Evolutionary conservation across 306 rosid species (phyloP).

Genomic region (Begonia masoniana): DNA sequence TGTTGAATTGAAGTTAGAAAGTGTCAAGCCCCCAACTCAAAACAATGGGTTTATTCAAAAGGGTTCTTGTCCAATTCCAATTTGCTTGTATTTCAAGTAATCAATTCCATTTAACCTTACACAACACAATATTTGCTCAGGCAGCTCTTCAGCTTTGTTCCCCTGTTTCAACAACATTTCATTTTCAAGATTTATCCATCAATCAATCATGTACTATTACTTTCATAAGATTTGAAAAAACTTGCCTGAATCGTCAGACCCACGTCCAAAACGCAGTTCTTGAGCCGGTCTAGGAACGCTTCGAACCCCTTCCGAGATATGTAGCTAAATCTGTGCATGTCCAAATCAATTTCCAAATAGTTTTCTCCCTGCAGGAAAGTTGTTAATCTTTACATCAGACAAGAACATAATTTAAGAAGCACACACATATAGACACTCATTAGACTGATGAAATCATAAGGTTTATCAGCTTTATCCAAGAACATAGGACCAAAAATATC

Average conservation of each 20-base stretch:
- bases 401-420: too few species aligned
- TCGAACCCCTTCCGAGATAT: slow-evolving; percentile 95
- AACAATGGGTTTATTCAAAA: slow-evolving; percentile 4
- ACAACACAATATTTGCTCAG: slow-evolving; percentile 89
- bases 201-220: too few species aligned
- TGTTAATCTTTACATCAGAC: too few species aligned
- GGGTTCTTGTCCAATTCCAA: slow-evolving; percentile 44
- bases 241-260: slow-evolving; percentile 98
- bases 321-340: slow-evolving; percentile 96
- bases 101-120: slow-evolving; percentile 76
- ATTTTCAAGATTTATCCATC: slow-evolving; percentile 1
- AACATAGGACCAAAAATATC: too few species aligned
- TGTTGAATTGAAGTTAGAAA: too few species aligned
- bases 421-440: too few species aligned
- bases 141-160: slow-evolving; percentile 85
- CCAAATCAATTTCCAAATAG: slow-evolving; percentile 91
- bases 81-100: slow-evolving; percentile 66
- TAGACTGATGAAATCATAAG: too few species aligned
- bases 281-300: slow-evolving; percentile 79
- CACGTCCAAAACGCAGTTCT: slow-evolving; percentile 63
- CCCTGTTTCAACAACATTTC: slow-evolving; percentile 43
- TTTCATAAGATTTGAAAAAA: background rate
- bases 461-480: too few species aligned
- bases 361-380: slow-evolving; percentile 52
- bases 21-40: too few species aligned